Percentiles rank a stretch among this genome's conserved stretches.
Evolutionary conservation across 345 rosid species (phyloP).

Genomic region (Aquilaria yunnanensis): DNA sequence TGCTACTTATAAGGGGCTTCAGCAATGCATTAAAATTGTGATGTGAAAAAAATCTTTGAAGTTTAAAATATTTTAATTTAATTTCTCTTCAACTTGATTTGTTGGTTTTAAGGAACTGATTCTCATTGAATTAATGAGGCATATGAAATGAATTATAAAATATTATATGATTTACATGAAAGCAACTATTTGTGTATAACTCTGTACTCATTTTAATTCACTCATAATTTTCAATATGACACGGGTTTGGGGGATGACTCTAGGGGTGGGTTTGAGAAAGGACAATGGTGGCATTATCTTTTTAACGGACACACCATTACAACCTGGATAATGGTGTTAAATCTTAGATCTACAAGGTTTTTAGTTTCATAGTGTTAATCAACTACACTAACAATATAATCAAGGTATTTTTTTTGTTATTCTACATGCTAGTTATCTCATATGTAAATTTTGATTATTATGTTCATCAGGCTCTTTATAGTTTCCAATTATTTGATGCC

Average conservation of each 20-base stretch:
- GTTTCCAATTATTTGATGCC: background rate
- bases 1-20: conserved; percentile 99
- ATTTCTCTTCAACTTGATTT: no score
- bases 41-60: conserved; percentile 19
- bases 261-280: conserved; percentile 80
- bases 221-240: conserved; percentile 67
- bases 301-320: conserved; percentile 67
- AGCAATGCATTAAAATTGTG: conserved; percentile 98
- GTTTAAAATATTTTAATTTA: no score
- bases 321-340: conserved; percentile 59
- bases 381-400: conserved; percentile 55
- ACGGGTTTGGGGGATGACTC: conserved; percentile 78
- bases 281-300: conserved; percentile 89
- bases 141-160: no score
- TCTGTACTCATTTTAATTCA: no score
- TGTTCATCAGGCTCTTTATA: background rate
- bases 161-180: no score
- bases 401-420: conserved; percentile 43
- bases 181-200: no score
- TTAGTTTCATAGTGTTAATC: conserved; percentile 15
- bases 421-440: no score
- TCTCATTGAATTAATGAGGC: no score
- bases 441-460: background rate
- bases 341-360: conserved; percentile 21
- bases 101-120: no score